Base-by-base conservation (phyloP, 257 asterid species). In the Leptodermis oblonga region DNA sequence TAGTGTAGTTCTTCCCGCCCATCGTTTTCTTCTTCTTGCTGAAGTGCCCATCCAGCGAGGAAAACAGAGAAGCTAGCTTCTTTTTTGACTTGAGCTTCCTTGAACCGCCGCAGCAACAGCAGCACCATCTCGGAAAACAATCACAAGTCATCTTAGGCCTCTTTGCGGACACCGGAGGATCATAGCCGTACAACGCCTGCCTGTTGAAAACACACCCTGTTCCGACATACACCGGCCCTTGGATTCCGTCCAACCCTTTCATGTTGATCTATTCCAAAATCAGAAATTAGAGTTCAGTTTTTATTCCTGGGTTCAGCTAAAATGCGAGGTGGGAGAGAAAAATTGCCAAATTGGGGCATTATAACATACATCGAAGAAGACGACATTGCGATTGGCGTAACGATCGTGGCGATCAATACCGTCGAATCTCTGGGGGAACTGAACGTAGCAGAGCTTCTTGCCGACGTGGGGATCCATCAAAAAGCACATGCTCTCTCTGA, bases 151-250 rank as follows among this genome's bases (percentile, higher is more conserved):
- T 88, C 86, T 86, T 88, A 6, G 86, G 79, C 70, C 91, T 77
- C 85, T 90, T 90, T 70, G 85, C 80, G 0, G 93, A 86, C 23
- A 70, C 90, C 14, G 95, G 90, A 49, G 95, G 97, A 79, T 90
- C 95, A 42, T 88, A 90, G 55, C 97, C 95, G 31, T 88, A 88
- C 71, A 88, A 78, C 43, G 97, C 97, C 79, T 74, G 93, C 73
- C 96, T 65, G 81, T 87, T 86, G 74, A 90, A 87, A 39, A 87
- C 90, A 63, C 89, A 83, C 3, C 97, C 97, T 0, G 97, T 90
- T 74, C 95, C 97, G 31, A 90, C 95, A 53, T 88, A 90, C 3
- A 90, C 97, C 10, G 97, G 97, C 56, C 97, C 97, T 76, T 90
- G 97, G 56, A 90, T 80, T 22, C 97, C 97, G 71, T 88, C 95